Evolutionary conservation across 495 filamentous ascomycete species (phyloP).

Genomic region (Xylaria scruposa): DNA sequence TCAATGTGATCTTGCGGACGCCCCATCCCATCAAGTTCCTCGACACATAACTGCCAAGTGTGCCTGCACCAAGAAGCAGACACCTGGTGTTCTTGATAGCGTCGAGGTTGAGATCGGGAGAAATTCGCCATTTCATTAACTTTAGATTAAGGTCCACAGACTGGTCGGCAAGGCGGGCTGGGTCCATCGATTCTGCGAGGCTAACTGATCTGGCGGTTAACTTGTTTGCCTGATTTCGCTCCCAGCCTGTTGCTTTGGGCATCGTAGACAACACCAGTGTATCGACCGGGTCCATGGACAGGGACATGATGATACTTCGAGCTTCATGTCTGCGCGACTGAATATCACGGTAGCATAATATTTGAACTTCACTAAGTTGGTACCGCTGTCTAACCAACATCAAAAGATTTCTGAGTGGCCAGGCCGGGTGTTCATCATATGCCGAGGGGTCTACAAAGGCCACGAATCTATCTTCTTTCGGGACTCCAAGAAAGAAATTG

Average conservation of each 20-base stretch:
- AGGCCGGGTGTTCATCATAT: conserved; percentile 82
- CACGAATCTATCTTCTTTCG: conserved; percentile 74
- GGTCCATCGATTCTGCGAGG: conserved; percentile 91
- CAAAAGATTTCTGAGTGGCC: conserved; percentile 90
- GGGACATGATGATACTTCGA: conserved; percentile 75
- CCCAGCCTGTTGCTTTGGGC: conserved; percentile 95
- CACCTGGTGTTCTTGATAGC: conserved; percentile 90
- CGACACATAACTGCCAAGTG: conserved; percentile 90
- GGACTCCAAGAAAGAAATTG: conserved; percentile 80
- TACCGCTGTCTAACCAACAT: conserved; percentile 85
- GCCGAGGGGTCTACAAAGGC: conserved; percentile 93
- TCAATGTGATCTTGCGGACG: conserved; percentile 93
- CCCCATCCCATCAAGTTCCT: conserved; percentile 95
- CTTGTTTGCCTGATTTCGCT: conserved; percentile 79
- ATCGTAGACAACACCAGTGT: conserved; percentile 54
- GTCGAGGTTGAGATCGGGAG: conserved; percentile 85
- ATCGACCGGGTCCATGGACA: conserved; percentile 61
- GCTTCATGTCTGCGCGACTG: conserved; percentile 76
- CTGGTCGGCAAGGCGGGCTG: conserved; percentile 82
- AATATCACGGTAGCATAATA: conserved; percentile 89
- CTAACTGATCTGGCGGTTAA: conserved; percentile 76
- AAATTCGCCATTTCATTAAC: conserved; percentile 97
- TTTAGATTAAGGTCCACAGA: conserved; percentile 98
- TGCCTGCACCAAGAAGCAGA: conserved; percentile 92
- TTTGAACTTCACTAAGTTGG: conserved; percentile 74